phyloP scores from a whole-genome alignment of 768 basidiomycete genomes.

The Lactarius deliciosus region DNA sequence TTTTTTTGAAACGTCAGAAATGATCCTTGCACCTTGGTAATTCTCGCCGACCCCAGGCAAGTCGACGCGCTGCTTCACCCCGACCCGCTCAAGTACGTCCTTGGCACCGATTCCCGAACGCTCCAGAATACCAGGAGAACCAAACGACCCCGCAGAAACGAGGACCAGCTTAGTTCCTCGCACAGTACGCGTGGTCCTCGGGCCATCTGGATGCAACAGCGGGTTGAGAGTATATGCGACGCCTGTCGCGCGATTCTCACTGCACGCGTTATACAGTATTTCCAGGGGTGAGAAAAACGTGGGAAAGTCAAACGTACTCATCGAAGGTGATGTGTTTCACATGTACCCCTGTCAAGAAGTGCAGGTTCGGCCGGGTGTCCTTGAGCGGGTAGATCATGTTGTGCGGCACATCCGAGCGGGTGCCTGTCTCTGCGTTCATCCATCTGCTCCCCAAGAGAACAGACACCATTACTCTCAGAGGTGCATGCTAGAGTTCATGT shows the following conservation, averaged over 20 bases:
- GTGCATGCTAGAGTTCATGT: neutral
- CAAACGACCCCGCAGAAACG: slow-evolving; percentile 40
- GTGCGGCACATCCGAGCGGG: slow-evolving; percentile 38
- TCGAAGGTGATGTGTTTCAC: slow-evolving; percentile 40
- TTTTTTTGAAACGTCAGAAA: too few species aligned
- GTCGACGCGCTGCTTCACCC: slow-evolving; percentile 37
- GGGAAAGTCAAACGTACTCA: slow-evolving; percentile 32
- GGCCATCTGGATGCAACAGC: neutral
- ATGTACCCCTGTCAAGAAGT: slow-evolving; percentile 35
- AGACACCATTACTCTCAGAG: neutral
- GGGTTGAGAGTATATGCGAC: slow-evolving; percentile 4
- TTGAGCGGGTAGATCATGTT: slow-evolving; percentile 41
- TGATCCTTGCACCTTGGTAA: slow-evolving; percentile 35
- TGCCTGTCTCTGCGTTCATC: slow-evolving; percentile 49
- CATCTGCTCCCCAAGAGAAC: slow-evolving; percentile 41
- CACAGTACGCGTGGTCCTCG: slow-evolving; percentile 25
- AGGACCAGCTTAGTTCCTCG: slow-evolving; percentile 40
- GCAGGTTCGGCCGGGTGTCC: slow-evolving; percentile 36
- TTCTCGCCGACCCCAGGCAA: slow-evolving; percentile 44
- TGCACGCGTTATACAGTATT: neutral
- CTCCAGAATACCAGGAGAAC: slow-evolving; percentile 41
- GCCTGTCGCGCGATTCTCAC: slow-evolving; percentile 32
- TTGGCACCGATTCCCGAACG: slow-evolving; percentile 43
- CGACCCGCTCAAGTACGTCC: slow-evolving; percentile 32
- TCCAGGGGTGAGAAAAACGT: slow-evolving; percentile 27